These are phyloP conservation scores for Ephemerocybe angulata DNA, from an alignment of 768 basidiomycete genomes.

Conservation along the genomic window DNA sequence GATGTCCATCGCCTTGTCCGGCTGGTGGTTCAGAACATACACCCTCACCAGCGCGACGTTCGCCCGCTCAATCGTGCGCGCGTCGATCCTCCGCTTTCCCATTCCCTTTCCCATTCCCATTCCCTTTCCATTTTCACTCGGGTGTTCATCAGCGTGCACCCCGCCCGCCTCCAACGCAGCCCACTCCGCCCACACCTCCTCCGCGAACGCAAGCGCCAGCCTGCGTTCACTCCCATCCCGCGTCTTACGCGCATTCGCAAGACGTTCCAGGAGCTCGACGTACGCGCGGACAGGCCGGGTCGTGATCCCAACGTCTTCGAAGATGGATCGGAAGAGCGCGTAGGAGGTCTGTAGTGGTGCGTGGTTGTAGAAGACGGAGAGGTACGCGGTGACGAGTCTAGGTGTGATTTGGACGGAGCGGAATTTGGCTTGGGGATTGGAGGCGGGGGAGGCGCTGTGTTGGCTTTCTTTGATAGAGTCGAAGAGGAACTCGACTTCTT, in stretches of 20 bases:
- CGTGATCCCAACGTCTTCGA: constrained; percentile 35
- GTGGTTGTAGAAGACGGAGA: constrained; percentile 69
- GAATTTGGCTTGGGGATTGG: constrained; percentile 41
- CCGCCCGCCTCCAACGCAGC: constrained; percentile 39
- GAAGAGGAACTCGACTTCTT: constrained; percentile 68
- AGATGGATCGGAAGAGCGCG: constrained; percentile 51
- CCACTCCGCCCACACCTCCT: constrained; percentile 70
- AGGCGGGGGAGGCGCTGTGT: constrained; percentile 5
- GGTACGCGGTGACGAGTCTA: constrained; percentile 72
- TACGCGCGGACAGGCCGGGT: constrained; percentile 51
- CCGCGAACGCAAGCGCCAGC: constrained; percentile 48
- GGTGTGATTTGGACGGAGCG: constrained; percentile 52
- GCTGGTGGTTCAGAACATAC: constrained; percentile 48
- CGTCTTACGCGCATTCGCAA: constrained; percentile 40
- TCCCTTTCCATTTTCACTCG: no score
- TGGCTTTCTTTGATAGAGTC: constrained; percentile 43
- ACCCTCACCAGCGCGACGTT: constrained; percentile 68
- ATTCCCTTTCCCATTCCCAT: no score
- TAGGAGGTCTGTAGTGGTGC: constrained; percentile 44
- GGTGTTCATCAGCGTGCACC: constrained; percentile 10
- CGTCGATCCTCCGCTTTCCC: constrained; percentile 27
- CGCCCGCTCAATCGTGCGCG: constrained; percentile 62
- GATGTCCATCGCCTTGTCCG: constrained; percentile 51
- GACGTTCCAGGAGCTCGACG: constrained; percentile 66
- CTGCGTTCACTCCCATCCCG: constrained; percentile 37